Base-by-base conservation (phyloP, 768 basidiomycete species). In the Naganishia randhawae region DNA sequence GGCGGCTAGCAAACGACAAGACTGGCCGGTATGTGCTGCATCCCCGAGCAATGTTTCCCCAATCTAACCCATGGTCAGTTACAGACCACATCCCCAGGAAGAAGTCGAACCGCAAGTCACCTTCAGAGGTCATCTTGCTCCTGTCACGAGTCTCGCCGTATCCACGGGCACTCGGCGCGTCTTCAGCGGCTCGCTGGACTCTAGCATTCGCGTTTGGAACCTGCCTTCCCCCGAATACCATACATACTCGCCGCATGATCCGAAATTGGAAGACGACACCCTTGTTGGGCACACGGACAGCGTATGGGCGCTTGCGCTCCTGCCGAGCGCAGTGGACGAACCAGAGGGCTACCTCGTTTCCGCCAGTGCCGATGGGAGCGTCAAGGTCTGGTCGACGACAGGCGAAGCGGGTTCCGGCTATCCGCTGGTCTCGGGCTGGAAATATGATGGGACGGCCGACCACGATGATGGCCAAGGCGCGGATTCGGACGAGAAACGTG, bases 81-180 rank as follows among this genome's bases (percentile, higher is more conserved):
- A 13, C 39, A 52, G 70, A 63, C 69, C 68, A 35, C 63, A 65
- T 25, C 53, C 32, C 1, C 37, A 22, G n/a, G 57, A 37, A 29
- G 96, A 98, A 76, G 85, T 91, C 41, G 94, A 97, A 75, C 95
- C 96, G 1, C 88, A 92, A 75, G 83, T 94, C 45, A 98, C 96
- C 1, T 86, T 91, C 65, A 90, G 96, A 16, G 93, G 93, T 4
- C 96, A 98, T 80, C 90, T 92, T 16, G 89, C 89, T 13, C 86
- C 91, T 39, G 89, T 98, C 73, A 97, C 95, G 1, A 85, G 89
- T 35, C 84, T 98, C 27, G 63, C 69, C 22, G 87, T 90, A 1
- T 85, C 86, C 10, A 63, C 70, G 8, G n/a, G 71, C 11, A 87
- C 87, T 71, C 86, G 87, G 42, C 81, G 89, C 16, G 82, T 99